Evolutionary conservation across 176 grass and related monocot genomes (phyloP), one percentile per base, ranked within the genome.

Genomic region (Olyra latifolia): DNA sequence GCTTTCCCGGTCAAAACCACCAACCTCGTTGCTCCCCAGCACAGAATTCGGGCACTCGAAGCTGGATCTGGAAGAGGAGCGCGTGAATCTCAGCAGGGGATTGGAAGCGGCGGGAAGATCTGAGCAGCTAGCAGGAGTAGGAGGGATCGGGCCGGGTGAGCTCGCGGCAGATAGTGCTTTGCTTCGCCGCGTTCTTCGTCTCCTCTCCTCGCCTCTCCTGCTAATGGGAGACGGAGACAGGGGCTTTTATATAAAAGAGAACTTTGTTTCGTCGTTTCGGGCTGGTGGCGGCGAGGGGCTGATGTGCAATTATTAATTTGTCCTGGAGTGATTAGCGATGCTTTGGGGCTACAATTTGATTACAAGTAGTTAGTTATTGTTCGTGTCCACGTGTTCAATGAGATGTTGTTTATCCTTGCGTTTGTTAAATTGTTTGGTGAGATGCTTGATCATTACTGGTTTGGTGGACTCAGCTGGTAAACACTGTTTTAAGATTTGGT

Each of bases 171-270:
- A 67, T 46, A 22, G 46, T 55, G 63, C 55, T 63, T 27, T 38
- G 59, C 45, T 13, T 46, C 22, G 40, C 72, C 54, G 82, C 44
- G 69, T 48, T n/a, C 82, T 46, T 64, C 42, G 38, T 39, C 63
- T 81, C 68, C 47, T 72, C 50, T 17, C 70, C 75, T 63, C 70
- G 32, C 32, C 32, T 52, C 87, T 60, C 52, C 81, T 71, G n/a
- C 76, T 81, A 73, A 57, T 59, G 56, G 71, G 87, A 85, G 82
- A 81, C 64, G 77, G 82, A 66, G 71, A 81, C 77, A 29, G 60
- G 64, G 77, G 57, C 66, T 62, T 77, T 85, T 89, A 83, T 83
- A 66, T 77, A 72, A 69, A 52, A 72, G 46, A 65, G 43, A 63
- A 64, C 23, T 80, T 46, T 76, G 64, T 8, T 50, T 63, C 63